phyloP scores from a whole-genome alignment of 139 green algal genomes.

The Micractinium sp. region DNA sequence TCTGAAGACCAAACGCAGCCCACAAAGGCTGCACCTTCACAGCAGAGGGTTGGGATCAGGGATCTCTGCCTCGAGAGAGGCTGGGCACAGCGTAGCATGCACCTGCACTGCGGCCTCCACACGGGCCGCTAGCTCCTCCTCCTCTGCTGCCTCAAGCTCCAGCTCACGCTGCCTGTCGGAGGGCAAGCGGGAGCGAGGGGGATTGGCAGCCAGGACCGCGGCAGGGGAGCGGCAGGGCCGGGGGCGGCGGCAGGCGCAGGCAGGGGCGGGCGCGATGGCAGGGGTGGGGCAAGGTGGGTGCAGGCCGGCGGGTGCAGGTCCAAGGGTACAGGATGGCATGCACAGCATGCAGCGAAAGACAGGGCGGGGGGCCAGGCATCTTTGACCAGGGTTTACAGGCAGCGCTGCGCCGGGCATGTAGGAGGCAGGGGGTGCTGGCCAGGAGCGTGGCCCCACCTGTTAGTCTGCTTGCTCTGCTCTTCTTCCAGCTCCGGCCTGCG shows the following conservation, averaged over 20 bases:
- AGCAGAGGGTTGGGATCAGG: not conserved
- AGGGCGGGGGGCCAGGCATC: not conserved
- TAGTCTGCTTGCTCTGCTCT: not conserved
- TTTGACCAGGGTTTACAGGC: not conserved
- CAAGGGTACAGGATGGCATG: not conserved
- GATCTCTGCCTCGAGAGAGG: too few relatives aligned
- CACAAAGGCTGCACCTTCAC: not conserved
- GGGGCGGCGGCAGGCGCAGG: not conserved
- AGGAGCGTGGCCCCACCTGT: not conserved
- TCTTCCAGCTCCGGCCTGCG: conserved; percentile 17
- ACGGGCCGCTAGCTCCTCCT: conserved; percentile 40
- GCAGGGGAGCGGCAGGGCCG: not conserved
- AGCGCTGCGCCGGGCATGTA: too few relatives aligned
- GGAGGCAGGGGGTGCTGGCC: too few relatives aligned
- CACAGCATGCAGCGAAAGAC: not conserved
- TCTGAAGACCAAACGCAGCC: not conserved
- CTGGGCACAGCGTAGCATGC: not conserved
- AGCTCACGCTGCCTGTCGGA: conserved; percentile 15
- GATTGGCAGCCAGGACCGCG: too few relatives aligned
- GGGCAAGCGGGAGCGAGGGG: too few relatives aligned
- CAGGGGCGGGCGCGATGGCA: not conserved
- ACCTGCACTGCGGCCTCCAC: conserved; percentile 41
- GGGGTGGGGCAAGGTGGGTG: not conserved
- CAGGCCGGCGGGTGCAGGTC: not conserved
- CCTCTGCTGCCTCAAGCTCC: conserved; percentile 41